Base-by-base conservation (phyloP, 2,329 filamentous ascomycete genomes). In the Fusarium guadeloupense region DNA sequence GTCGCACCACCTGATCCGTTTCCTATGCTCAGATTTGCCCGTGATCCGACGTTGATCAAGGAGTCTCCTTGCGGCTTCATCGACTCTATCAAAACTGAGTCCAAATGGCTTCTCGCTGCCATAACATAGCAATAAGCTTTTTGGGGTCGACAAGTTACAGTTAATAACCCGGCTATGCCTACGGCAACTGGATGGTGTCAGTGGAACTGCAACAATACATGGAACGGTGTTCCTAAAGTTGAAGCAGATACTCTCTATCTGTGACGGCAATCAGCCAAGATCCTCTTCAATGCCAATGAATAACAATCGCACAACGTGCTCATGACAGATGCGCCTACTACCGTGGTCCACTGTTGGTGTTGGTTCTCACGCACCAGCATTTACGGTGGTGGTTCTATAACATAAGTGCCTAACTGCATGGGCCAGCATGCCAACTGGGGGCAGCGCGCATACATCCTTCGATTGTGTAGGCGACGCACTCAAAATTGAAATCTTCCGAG, bases 1-100 rank as follows among this genome's bases (percentile, higher is more conserved):
- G 62, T 65, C 57, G 62, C 48, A 63, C 53, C 62, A 59, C 54
- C 59, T 63, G 58, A 44, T 66, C 61, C 61, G 57, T 51, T 53
- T 40, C 31, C 34, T 30, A 17, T 53, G 45, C 13, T 30, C 41
- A 20, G 14, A 9, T 34, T 35, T 16, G 37, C 34, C 21, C 19
- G 35, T 39, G 50, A 49, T 45, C 43, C 43, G 38, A 47, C 21
- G 35, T 37, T 49, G 49, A 53, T 53, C 49, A 43, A 53, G 17
- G 42, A 28, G 25, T 47, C 26, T 39, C n/a, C n/a, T n/a, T n/a
- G n/a, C n/a, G n/a, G n/a, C n/a, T n/a, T 21, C 23, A 39, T 53
- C 35, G 49, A 37, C 16, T 30, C 30, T 13, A 19, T 39, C 31
- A 20, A 38, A 30, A 43, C 50, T 31, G 50, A 45, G 51, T 28